Percentiles rank a stretch among this genome's conserved stretches.
Evolutionary conservation across 345 rosid genomes (phyloP).

Genomic region (Noccaea caerulescens): DNA sequence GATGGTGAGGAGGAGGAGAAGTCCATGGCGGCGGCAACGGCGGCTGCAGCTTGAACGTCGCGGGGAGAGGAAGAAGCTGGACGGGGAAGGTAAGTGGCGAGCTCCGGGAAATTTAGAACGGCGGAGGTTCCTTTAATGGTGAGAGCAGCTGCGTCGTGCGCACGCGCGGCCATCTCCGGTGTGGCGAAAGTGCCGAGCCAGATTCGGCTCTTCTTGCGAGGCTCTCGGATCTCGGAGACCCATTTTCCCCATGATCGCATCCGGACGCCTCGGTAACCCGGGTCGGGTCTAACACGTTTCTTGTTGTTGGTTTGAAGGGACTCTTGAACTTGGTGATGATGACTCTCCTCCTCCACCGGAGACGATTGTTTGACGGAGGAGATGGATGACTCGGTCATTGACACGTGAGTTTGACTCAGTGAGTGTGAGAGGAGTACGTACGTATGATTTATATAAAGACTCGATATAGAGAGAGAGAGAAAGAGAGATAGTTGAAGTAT

Average conservation of each 20-base stretch:
- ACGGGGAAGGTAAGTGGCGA: constrained; percentile 70
- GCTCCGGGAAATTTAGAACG: constrained; percentile 84
- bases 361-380: constrained; percentile 35
- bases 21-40: constrained; percentile 83
- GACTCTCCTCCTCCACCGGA: constrained; percentile 20
- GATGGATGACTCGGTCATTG: constrained; percentile 37
- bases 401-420: constrained; percentile 38
- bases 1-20: constrained; percentile 38
- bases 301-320: constrained; percentile 30
- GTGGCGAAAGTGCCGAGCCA: constrained; percentile 96
- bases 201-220: constrained; percentile 90
- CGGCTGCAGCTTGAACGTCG: constrained; percentile 92
- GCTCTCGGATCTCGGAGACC: constrained; percentile 99
- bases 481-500: constrained; percentile 31
- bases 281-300: constrained; percentile 49
- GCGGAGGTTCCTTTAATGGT: constrained; percentile 85
- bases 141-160: constrained; percentile 95
- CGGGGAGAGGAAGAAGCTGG: constrained; percentile 77
- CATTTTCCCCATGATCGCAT: constrained; percentile 97
- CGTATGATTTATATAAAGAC: constrained; percentile 41
- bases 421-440: constrained; percentile 29
- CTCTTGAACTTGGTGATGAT: constrained; percentile 18
- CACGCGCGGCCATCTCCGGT: constrained; percentile 96
- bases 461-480: constrained; percentile 23
- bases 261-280: constrained; percentile 80